Evolutionary conservation across 1,139 yeast species (phyloP).

Genomic region (Blastobotrys ciferrii): DNA sequence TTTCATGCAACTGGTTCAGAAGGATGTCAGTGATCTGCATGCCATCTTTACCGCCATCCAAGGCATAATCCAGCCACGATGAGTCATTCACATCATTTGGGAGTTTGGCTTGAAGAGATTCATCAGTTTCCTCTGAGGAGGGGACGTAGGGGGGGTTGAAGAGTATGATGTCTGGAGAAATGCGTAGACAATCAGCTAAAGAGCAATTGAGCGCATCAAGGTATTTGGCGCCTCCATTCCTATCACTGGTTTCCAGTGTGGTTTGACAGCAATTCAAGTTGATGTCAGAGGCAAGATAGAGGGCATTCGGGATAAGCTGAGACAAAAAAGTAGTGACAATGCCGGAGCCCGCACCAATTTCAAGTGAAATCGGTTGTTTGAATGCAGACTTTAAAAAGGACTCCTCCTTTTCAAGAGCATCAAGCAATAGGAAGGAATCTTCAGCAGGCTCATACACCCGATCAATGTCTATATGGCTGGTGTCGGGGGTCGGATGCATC

Average conservation of each 20-base stretch:
- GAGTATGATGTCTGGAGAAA: conserved; percentile 55
- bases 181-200: conserved; percentile 34
- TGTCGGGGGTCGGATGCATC: conserved; percentile 59
- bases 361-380: conserved; percentile 44
- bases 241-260: conserved; percentile 49
- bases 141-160: conserved; percentile 98
- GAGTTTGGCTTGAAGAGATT: conserved; percentile 46
- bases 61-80: conserved; percentile 80
- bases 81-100: conserved; percentile 46
- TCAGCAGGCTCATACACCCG: conserved; percentile 91
- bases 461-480: conserved; percentile 44
- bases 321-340: conserved; percentile 74
- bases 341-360: conserved; percentile 91
- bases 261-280: conserved; percentile 73
- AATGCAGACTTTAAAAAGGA: conserved; percentile 19
- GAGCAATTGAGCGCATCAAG: conserved; percentile 55
- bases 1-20: conserved; percentile 48
- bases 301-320: conserved; percentile 45
- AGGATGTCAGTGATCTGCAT: conserved; percentile 77
- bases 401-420: conserved; percentile 65
- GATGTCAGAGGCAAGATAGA: conserved; percentile 70
- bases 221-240: conserved; percentile 43
- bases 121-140: conserved; percentile 46
- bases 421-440: conserved; percentile 80
- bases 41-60: conserved; percentile 86